Evolutionary conservation across 768 basidiomycete genomes (phyloP).

Genomic region (Plicaturopsis crispa): DNA sequence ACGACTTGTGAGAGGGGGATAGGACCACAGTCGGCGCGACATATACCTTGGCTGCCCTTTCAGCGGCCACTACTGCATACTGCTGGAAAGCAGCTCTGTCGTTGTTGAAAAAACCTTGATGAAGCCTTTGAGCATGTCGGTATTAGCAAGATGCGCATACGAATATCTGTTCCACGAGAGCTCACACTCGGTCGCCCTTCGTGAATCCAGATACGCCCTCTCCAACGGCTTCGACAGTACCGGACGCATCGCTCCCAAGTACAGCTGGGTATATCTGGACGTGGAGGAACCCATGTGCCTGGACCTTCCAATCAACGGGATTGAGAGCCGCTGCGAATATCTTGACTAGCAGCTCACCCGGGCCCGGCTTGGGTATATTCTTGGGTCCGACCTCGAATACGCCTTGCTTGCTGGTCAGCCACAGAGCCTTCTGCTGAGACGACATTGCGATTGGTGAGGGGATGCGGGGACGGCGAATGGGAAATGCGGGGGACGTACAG

Average conservation of each 20-base stretch:
- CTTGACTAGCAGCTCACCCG: slow-evolving; percentile 23
- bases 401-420: no score
- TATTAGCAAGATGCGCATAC: not conserved
- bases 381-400: slow-evolving; percentile 15
- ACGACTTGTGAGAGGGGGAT: slow-evolving; percentile 3
- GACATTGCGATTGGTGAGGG: no score
- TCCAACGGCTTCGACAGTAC: slow-evolving; percentile 24
- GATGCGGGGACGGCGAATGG: no score
- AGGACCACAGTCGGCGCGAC: slow-evolving; percentile 3
- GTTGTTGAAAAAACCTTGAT: slow-evolving; percentile 29
- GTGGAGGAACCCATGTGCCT: slow-evolving; percentile 11
- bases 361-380: slow-evolving; percentile 14
- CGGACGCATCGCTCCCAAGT: slow-evolving; percentile 22
- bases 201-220: slow-evolving; percentile 23
- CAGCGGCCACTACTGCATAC: slow-evolving; percentile 32
- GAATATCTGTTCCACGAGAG: no score
- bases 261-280: slow-evolving; percentile 19
- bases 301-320: slow-evolving; percentile 27
- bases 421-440: no score
- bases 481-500: no score
- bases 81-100: slow-evolving; percentile 36
- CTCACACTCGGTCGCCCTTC: slow-evolving; percentile 26
- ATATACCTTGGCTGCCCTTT: slow-evolving; percentile 31
- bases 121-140: slow-evolving; percentile 24
- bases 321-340: slow-evolving; percentile 20